Percentiles rank a stretch among this genome's conserved stretches.
These are phyloP conservation scores for Tulasnella sp. DNA, from an alignment of 768 basidiomycete genomes.

Conservation along the genomic window DNA sequence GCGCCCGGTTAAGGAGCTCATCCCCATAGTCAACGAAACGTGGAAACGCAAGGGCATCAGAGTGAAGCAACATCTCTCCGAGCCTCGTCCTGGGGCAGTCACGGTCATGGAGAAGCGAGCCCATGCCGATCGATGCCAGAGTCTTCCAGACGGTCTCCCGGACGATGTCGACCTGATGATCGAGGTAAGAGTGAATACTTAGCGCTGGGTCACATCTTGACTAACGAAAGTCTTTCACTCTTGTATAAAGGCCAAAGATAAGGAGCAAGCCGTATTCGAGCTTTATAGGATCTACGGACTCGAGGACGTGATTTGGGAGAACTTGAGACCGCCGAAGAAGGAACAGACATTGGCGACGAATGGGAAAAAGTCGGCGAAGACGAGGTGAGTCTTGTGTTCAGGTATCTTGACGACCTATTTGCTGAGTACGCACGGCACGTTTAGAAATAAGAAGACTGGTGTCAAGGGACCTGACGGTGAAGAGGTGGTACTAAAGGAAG, in stretches of 20 bases:
- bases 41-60: conserved; percentile 67
- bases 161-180: conserved; percentile 84
- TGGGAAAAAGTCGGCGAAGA: conserved; percentile 31
- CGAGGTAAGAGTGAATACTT: conserved; percentile 31
- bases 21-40: conserved; percentile 60
- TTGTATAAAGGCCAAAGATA: conserved; percentile 54
- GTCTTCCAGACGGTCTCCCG: conserved; percentile 50
- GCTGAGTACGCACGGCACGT: not conserved
- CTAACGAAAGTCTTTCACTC: not conserved
- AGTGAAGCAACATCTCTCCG: conserved; percentile 88
- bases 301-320: conserved; percentile 44
- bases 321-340: conserved; percentile 34
- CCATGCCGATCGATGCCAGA: conserved; percentile 72
- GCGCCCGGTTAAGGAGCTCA: conserved; percentile 49
- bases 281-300: conserved; percentile 68
- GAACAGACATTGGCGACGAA: conserved; percentile 33
- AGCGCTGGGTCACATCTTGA: not conserved
- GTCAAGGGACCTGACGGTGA: not conserved
- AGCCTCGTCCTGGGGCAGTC: conserved; percentile 74
- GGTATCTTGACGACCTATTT: not conserved
- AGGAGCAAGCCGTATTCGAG: conserved; percentile 88
- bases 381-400: not conserved
- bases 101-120: conserved; percentile 78
- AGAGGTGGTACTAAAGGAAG: conserved; percentile 22
- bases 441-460: not conserved